Evolutionary conservation across 2,329 filamentous ascomycete genomes (phyloP).

Genomic region (Fusarium pseudonygamai): DNA sequence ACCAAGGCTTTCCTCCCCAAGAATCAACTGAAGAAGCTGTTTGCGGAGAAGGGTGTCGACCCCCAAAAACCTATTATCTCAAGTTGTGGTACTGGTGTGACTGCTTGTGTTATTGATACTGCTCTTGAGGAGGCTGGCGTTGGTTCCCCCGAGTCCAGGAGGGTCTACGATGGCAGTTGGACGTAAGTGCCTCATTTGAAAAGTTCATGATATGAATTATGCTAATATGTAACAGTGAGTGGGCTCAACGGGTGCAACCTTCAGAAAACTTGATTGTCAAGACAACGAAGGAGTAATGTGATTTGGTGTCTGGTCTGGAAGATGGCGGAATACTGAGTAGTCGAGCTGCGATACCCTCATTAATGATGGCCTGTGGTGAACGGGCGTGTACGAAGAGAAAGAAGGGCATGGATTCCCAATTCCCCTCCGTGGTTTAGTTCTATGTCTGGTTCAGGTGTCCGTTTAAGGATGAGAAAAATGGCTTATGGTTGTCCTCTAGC

Average conservation of each 20-base stretch:
- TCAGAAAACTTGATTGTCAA: constrained; percentile 71
- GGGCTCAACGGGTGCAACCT: constrained; percentile 71
- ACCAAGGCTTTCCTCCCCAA: constrained; percentile 82
- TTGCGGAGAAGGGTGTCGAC: constrained; percentile 83
- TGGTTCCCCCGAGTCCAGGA: constrained; percentile 71
- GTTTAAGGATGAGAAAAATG: constrained; percentile 25
- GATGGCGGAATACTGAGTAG: constrained; percentile 31
- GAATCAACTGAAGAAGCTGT: constrained; percentile 77
- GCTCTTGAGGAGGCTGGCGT: constrained; percentile 83
- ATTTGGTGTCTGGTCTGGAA: constrained; percentile 17
- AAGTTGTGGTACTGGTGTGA: constrained; percentile 93
- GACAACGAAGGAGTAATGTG: constrained; percentile 47
- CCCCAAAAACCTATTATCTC: constrained; percentile 83
- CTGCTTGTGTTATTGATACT: constrained; percentile 88
- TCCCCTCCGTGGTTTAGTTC: constrained; percentile 36
- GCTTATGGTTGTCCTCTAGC: constrained; percentile 28
- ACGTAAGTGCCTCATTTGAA: constrained; percentile 71
- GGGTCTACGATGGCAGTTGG: constrained; percentile 96
- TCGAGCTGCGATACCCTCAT: constrained; percentile 46
- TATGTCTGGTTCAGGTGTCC: constrained; percentile 30
- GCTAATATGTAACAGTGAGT: constrained; percentile 61
- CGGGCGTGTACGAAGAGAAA: constrained; percentile 43
- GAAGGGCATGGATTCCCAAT: constrained; percentile 39
- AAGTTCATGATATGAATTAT: not conserved
- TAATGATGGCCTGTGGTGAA: constrained; percentile 41